Conservation (phyloP, 345 rosid genomes). For the Arabidopsis thaliana region TAIR10.1 NC_003071.7:18275001-18275500, state of each 20-base stretch:
- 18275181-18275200: too few relatives aligned
- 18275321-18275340: constrained; percentile 56
- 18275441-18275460: constrained; percentile 84
- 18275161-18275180: too few relatives aligned
- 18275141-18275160: too few relatives aligned
- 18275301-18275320: constrained; percentile 64
- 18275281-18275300: constrained; percentile 10
- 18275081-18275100: too few relatives aligned
- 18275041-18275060: not conserved
- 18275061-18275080: not conserved
- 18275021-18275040: constrained; percentile 26
- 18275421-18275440: constrained; percentile 81
- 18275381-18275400: constrained; percentile 71
- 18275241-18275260: constrained; percentile 78
- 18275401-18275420: constrained; percentile 77
- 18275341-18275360: constrained; percentile 56
- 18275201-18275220: not conserved
- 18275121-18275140: too few relatives aligned
- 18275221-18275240: constrained; percentile 58
- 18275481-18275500: not conserved
- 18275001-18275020: not conserved
- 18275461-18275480: constrained; percentile 46
- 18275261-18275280: constrained; percentile 37
- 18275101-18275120: too few relatives aligned
- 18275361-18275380: constrained; percentile 83